Percentiles rank a stretch among this genome's conserved stretches.
Evolutionary conservation across 306 rosid species (phyloP).

Genomic region (Gastrolobium bilobum): DNA sequence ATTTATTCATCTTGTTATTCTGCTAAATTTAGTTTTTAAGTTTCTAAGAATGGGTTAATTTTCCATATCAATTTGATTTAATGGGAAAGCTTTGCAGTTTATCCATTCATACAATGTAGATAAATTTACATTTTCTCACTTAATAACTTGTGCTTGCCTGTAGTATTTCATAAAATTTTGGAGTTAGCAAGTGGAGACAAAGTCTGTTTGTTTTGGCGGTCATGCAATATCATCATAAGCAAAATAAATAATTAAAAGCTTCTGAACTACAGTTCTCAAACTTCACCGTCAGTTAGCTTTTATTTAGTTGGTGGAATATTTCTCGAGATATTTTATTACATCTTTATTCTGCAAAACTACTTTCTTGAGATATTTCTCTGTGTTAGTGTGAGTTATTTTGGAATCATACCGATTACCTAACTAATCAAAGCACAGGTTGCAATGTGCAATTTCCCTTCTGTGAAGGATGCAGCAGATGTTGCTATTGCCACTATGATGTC

Average conservation of each 20-base stretch:
- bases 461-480: conserved; percentile 96
- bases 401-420: conserved; percentile 38
- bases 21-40: neutral
- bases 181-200: neutral
- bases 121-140: neutral
- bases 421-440: conserved; percentile 76
- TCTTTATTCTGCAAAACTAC: conserved; percentile 32
- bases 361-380: conserved; percentile 36
- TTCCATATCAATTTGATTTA: conserved; percentile 27
- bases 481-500: conserved; percentile 93
- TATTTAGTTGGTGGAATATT: conserved; percentile 18
- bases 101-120: conserved; percentile 24
- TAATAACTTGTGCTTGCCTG: conserved; percentile 13
- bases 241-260: neutral
- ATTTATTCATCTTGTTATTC: conserved; percentile 13
- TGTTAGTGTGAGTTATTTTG: conserved; percentile 36
- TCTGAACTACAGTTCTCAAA: conserved; percentile 35
- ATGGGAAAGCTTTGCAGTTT: conserved; percentile 16
- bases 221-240: neutral
- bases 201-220: conserved; percentile 29
- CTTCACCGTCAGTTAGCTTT: conserved; percentile 19
- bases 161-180: neutral
- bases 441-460: conserved; percentile 92
- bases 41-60: conserved; percentile 16
- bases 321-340: conserved; percentile 15